Base-by-base conservation (phyloP, 1,284 basidiomycete species). In the Cutaneotrichosporon sp. region DNA sequence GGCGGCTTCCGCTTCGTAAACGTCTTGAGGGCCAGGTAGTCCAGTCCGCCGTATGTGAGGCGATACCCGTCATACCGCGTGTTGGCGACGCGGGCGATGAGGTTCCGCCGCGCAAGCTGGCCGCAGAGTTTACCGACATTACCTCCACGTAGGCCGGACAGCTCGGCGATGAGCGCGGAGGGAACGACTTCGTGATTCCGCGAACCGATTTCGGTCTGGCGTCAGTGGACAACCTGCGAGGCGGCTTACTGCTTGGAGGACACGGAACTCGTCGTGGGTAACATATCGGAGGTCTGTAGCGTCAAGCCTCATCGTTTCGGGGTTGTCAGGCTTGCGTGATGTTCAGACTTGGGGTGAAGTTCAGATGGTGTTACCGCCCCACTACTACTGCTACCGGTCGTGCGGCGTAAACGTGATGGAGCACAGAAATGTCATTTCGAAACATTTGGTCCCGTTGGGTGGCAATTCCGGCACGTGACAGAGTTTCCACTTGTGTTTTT, bases 141-240 rank as follows among this genome's bases (percentile, higher is more conserved):
- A 37, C 94, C 92, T 60, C 87, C 87, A 29, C 91, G 80, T 46
- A 97, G 79, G 17, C 90, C 88, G 9, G 92, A 92, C 43, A 98
- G 87, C 73, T 94, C 89, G 3, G 88, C 86, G 61, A 97, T 90
- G 54, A 97, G 82, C 0, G 82, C 72, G 0, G 89, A 85, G 1
- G 94, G 94, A 3, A 99, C 93, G 38, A 97, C 82, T 75, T 97
- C 88, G 70, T 98, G 94, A 68, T 97, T 97, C 77, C 96, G 96
- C 5, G 90, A 96, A 31, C 94, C 96, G 81, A 96, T 92, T 77
- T 99, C 94, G 35, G 88, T 87, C 90, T 94, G 69, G 22, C n/a
- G 50, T 38, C 33, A 34, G 46, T 37, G n/a, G n/a, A n/a, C n/a
- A n/a, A n/a, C n/a, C n/a, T 26, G 38, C n/a, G 27, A 10, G 20